Conservation (phyloP, 768 basidiomycete species). For the Myochromella boudieri region DNA sequence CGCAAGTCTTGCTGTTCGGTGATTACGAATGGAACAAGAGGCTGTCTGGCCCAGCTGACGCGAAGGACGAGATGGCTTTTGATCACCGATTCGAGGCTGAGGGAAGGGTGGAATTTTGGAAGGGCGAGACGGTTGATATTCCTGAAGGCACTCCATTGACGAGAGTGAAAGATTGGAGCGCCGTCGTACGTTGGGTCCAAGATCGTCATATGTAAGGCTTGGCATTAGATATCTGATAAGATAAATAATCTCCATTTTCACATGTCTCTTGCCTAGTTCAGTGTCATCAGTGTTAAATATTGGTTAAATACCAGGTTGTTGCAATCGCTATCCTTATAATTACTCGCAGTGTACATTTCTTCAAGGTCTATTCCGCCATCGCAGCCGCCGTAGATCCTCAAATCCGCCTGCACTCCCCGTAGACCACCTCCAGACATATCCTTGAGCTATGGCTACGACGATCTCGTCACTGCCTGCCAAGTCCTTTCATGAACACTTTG, state of each 20-base stretch:
- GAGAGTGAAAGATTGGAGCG: constrained; percentile 65
- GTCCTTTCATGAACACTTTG: constrained; percentile 35
- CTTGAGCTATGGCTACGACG: constrained; percentile 20
- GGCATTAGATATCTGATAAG: constrained; percentile 18
- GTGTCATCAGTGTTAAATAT: too few species aligned
- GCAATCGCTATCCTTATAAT: too few species aligned
- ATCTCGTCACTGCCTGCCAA: constrained; percentile 33
- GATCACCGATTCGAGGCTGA: constrained; percentile 46
- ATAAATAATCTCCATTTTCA: too few species aligned
- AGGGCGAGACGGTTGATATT: constrained; percentile 47
- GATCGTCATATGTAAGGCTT: constrained; percentile 23
- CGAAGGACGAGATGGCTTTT: constrained; percentile 53
- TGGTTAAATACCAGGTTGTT: too few species aligned
- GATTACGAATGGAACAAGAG: constrained; percentile 76
- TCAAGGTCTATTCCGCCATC: too few species aligned
- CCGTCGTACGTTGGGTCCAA: constrained; percentile 51
- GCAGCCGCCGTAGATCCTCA: too few species aligned
- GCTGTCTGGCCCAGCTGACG: constrained; percentile 43
- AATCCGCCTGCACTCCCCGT: background rate
- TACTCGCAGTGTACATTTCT: too few species aligned
- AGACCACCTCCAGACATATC: background rate
- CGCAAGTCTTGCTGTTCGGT: constrained; percentile 71
- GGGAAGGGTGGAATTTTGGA: constrained; percentile 56
- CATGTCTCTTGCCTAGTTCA: too few species aligned
- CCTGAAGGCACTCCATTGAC: constrained; percentile 48